Conservation (phyloP, 768 basidiomycete species). For the Tricholoma bakamatsutake region DNA sequence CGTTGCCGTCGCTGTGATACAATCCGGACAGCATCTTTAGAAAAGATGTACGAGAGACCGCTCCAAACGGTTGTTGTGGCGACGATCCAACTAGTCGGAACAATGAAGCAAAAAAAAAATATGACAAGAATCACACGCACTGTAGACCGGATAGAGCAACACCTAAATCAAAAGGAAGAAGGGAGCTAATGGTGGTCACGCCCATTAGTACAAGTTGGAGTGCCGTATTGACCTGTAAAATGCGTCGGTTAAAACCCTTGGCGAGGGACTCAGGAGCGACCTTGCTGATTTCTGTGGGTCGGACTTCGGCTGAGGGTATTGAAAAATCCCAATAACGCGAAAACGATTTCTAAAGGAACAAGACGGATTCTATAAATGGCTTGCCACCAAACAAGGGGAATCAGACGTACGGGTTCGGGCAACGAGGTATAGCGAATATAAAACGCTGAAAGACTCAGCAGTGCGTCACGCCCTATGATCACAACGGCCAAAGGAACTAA, state of each 20-base stretch:
- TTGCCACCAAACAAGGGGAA: neutral
- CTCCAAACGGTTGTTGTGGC: constrained; percentile 91
- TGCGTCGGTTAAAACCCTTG: neutral
- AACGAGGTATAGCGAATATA: constrained; percentile 90
- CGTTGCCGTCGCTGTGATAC: constrained; percentile 32
- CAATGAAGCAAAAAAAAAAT: constrained; percentile 2
- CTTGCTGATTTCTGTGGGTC: constrained; percentile 92
- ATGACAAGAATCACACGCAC: constrained; percentile 39
- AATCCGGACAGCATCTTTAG: constrained; percentile 67
- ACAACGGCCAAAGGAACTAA: constrained; percentile 80
- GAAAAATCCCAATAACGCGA: constrained; percentile 94
- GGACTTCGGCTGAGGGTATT: constrained; percentile 91
- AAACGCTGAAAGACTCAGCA: constrained; percentile 84
- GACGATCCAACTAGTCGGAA: constrained; percentile 62
- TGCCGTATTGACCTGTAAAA: constrained; percentile 76
- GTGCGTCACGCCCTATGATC: constrained; percentile 85
- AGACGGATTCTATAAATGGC: neutral
- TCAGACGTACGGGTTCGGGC: constrained; percentile 67
- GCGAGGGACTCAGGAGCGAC: constrained; percentile 27
- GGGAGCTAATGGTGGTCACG: constrained; percentile 75
- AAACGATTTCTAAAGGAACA: constrained; percentile 72
- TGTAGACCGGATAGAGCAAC: constrained; percentile 62
- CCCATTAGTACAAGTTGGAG: constrained; percentile 93
- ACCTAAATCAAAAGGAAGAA: constrained; percentile 57
- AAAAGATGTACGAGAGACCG: constrained; percentile 76